Percentiles rank a stretch among this genome's conserved stretches.
Conservation (phyloP, 306 rosid genomes). For the Glycine latifolia region DNA sequence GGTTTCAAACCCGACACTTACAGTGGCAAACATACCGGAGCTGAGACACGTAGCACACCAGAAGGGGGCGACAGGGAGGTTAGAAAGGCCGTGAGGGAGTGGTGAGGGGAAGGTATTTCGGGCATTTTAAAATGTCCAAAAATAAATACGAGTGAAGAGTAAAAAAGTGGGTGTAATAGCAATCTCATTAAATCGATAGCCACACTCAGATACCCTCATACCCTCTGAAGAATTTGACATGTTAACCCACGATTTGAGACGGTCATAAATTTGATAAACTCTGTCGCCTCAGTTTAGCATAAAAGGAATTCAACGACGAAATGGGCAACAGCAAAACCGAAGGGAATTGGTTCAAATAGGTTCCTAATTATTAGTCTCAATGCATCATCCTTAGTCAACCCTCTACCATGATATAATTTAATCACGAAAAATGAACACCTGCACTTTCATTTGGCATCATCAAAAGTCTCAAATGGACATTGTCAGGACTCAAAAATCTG, state of each 20-base stretch:
- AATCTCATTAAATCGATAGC: not conserved
- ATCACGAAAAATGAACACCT: slow-evolving; percentile 46
- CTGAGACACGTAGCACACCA: not conserved
- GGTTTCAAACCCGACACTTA: not conserved
- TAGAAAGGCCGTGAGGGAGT: not conserved
- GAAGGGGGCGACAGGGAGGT: not conserved
- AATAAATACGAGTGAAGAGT: not conserved
- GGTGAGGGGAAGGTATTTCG: not conserved
- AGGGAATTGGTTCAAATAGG: not conserved
- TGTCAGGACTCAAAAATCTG: slow-evolving; percentile 50
- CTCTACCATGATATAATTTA: slow-evolving; percentile 36
- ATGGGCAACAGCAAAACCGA: not conserved
- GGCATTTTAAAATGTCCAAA: not conserved
- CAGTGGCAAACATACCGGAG: not conserved
- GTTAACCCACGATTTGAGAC: slow-evolving; percentile 1
- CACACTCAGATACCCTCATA: too few relatives aligned
- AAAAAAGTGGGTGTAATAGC: not conserved
- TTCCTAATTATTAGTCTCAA: slow-evolving; percentile 4
- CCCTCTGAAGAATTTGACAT: not conserved
- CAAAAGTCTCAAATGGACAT: slow-evolving; percentile 41
- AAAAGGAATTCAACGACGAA: not conserved
- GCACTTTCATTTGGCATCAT: slow-evolving; percentile 48
- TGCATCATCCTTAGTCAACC: slow-evolving; percentile 6
- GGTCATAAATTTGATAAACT: not conserved
- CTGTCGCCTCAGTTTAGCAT: not conserved